Percentiles rank a stretch among this genome's conserved stretches.
phyloP scores from a whole-genome alignment of 2,329 filamentous ascomycete genomes.

The Nigrospora oryzae region DNA sequence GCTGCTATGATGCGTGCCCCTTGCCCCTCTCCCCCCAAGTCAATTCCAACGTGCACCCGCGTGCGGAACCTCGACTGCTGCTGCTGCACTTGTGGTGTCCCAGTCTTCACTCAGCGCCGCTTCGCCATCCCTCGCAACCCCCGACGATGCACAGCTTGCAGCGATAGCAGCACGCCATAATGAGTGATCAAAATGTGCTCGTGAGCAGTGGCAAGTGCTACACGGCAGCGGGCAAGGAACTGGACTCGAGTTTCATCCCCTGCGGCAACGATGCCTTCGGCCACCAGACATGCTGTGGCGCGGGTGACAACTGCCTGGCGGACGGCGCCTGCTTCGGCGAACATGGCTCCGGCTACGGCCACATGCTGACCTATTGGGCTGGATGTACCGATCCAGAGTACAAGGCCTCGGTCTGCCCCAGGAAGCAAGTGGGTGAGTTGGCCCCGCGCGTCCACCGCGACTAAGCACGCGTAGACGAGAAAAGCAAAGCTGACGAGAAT shows the following conservation, averaged over 20 bases:
- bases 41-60: too few species aligned
- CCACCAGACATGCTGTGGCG: constrained; percentile 8
- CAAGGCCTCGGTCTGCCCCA: constrained; percentile 5
- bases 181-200: constrained; percentile 3
- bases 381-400: constrained; percentile 8
- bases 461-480: background rate
- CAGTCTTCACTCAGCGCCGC: too few species aligned
- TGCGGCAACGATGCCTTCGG: constrained; percentile 10
- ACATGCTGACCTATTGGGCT: constrained; percentile 8
- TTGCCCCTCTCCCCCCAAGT: too few species aligned
- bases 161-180: background rate
- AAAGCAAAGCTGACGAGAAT: too few species aligned
- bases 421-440: constrained; percentile 6
- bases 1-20: too few species aligned
- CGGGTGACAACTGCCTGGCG: constrained; percentile 8
- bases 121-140: too few species aligned
- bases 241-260: constrained; percentile 8
- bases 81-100: too few species aligned
- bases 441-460: too few species aligned
- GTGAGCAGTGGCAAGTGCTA: constrained; percentile 11
- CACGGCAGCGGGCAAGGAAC: constrained; percentile 3
- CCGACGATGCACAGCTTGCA: too few species aligned
- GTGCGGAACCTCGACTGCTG: too few species aligned
- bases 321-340: constrained; percentile 8
- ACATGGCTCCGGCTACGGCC: constrained; percentile 6